Evolutionary conservation across 805 yeast genomes (phyloP).

Genomic region (Sungouiozyma intestinalis): DNA sequence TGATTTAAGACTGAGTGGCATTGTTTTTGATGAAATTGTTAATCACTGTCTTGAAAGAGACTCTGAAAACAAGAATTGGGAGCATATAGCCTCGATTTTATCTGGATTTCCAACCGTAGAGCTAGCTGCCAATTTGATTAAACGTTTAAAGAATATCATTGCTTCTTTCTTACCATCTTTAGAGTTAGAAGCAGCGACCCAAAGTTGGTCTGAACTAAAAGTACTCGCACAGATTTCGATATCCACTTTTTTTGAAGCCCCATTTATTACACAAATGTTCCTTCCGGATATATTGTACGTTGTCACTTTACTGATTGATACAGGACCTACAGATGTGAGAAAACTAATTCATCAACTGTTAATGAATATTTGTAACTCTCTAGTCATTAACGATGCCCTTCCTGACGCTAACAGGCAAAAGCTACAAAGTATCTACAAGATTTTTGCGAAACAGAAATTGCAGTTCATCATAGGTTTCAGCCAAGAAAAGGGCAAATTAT

Average conservation of each 20-base stretch:
- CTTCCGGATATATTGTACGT: slow-evolving; percentile 64
- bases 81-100: slow-evolving; percentile 49
- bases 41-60: slow-evolving; percentile 66
- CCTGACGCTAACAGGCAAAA: slow-evolving; percentile 30
- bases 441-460: slow-evolving; percentile 48
- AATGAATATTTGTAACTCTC: slow-evolving; percentile 60
- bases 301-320: slow-evolving; percentile 46
- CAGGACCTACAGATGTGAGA: slow-evolving; percentile 47
- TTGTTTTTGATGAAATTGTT: slow-evolving; percentile 63
- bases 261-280: slow-evolving; percentile 48
- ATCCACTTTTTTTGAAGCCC: slow-evolving; percentile 61
- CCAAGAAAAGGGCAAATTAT: slow-evolving; percentile 36
- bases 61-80: slow-evolving; percentile 66
- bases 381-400: slow-evolving; percentile 46
- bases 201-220: slow-evolving; percentile 59
- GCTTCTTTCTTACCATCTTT: slow-evolving; percentile 37
- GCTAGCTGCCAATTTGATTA: slow-evolving; percentile 54
- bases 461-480: slow-evolving; percentile 62
- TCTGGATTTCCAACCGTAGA: slow-evolving; percentile 61
- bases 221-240: slow-evolving; percentile 56
- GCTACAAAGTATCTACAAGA: slow-evolving; percentile 36
- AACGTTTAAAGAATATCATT: slow-evolving; percentile 45
- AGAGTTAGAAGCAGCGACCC: slow-evolving; percentile 34
- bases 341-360: slow-evolving; percentile 48
- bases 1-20: slow-evolving; percentile 47